A percentile compares a stretch with the other conserved stretches of the same genome.
Conservation (phyloP, 2,329 filamentous ascomycete species). For the Rhytidhysteron rufulum region DNA sequence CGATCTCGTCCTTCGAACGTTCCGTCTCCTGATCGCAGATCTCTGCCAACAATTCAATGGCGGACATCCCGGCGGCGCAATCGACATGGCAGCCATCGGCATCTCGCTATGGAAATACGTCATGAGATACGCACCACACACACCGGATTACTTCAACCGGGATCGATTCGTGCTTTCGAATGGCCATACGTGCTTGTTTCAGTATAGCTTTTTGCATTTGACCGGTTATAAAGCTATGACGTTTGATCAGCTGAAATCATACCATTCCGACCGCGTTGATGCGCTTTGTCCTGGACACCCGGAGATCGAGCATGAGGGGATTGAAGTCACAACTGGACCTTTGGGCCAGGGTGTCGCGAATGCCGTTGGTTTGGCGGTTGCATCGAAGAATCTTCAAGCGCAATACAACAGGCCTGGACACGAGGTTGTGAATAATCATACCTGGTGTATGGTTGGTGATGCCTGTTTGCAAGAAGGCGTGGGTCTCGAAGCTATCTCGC, state of each 20-base stretch:
- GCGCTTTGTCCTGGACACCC: slow-evolving; percentile 54
- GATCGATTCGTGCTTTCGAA: slow-evolving; percentile 63
- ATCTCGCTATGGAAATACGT: slow-evolving; percentile 60
- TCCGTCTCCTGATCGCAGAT: slow-evolving; percentile 63
- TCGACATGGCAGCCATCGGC: slow-evolving; percentile 61
- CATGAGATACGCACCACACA: slow-evolving; percentile 58
- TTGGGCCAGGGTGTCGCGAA: slow-evolving; percentile 60
- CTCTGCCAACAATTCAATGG: slow-evolving; percentile 67
- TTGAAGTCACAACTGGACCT: slow-evolving; percentile 59
- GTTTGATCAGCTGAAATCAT: slow-evolving; percentile 54
- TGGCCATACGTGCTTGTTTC: slow-evolving; percentile 54
- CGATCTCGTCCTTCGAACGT: slow-evolving; percentile 56
- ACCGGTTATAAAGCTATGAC: slow-evolving; percentile 54
- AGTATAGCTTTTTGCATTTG: slow-evolving; percentile 53
- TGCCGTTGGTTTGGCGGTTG: slow-evolving; percentile 57
- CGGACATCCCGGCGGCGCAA: slow-evolving; percentile 63
- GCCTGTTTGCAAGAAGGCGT: slow-evolving; percentile 59
- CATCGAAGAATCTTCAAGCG: slow-evolving; percentile 53
- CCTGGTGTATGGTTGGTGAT: slow-evolving; percentile 57
- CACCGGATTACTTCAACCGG: slow-evolving; percentile 56
- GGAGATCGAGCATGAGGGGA: slow-evolving; percentile 55
- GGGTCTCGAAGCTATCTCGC: slow-evolving; percentile 53
- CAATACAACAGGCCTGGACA: slow-evolving; percentile 51
- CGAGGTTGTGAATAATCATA: slow-evolving; percentile 49
- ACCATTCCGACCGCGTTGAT: slow-evolving; percentile 47